These are phyloP conservation scores for Salisapilia sapeloensis DNA, from an alignment of 352 stramenopile genomes.

Conservation along the genomic window DNA sequence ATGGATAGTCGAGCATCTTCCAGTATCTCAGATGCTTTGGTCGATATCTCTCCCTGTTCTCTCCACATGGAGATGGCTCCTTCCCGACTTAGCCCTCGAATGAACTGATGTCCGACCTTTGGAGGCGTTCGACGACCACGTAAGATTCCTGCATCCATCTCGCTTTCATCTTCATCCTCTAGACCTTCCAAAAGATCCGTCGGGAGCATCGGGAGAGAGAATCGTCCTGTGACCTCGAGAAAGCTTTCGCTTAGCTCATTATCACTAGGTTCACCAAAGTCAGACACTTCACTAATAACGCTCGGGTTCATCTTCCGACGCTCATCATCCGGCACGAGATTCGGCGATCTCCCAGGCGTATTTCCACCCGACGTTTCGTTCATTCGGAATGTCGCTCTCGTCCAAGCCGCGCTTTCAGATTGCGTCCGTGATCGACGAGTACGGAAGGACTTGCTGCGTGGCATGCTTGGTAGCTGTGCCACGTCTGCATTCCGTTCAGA, in stretches of 20 bases:
- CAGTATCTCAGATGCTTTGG: conserved; percentile 63
- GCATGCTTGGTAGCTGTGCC: too few relatives aligned
- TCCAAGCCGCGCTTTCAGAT: conserved; percentile 58
- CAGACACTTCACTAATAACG: too few relatives aligned
- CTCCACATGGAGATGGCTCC: conserved; percentile 69
- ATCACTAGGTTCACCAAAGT: too few relatives aligned
- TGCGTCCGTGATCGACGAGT: conserved; percentile 38
- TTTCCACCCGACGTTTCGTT: conserved; percentile 11
- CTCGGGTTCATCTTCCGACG: too few relatives aligned
- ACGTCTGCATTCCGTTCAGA: too few relatives aligned
- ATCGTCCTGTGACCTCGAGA: conserved; percentile 6
- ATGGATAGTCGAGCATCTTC: conserved; percentile 63
- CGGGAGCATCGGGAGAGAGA: conserved; percentile 1
- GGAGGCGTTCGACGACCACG: conserved; percentile 2
- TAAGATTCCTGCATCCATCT: conserved; percentile 3
- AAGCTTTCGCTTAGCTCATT: too few relatives aligned
- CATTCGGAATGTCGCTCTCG: conserved; percentile 9
- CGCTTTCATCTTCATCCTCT: conserved; percentile 1
- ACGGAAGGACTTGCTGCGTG: too few relatives aligned
- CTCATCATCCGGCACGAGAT: not conserved
- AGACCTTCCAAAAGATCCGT: conserved; percentile 1
- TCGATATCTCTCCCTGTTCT: conserved; percentile 64
- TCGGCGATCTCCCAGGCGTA: not conserved
- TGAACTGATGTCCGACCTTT: too few relatives aligned
- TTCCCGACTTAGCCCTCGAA: conserved; percentile 33